Evolutionary conservation across 2,329 filamentous ascomycete genomes (phyloP).

Genomic region (Phaeosphaeria sp.): DNA sequence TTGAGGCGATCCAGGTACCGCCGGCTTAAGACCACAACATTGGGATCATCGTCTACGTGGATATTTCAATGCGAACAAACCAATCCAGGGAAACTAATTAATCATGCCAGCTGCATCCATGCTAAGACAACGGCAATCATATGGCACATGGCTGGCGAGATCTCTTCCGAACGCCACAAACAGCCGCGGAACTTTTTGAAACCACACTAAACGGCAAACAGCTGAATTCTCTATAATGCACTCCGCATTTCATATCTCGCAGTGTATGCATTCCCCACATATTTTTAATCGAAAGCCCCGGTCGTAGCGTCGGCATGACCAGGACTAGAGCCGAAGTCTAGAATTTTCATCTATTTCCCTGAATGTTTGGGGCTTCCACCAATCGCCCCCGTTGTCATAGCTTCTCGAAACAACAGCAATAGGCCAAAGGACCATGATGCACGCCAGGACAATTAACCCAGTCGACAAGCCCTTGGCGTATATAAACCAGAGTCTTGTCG

Average conservation of each 20-base stretch:
- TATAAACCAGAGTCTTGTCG: conserved; percentile 21
- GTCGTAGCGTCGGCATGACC: neutral
- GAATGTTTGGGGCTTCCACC: neutral
- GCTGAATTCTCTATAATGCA: neutral
- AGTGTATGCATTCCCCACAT: neutral
- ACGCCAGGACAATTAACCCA: conserved; percentile 1
- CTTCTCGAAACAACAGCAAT: conserved; percentile 1
- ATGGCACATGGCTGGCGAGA: neutral
- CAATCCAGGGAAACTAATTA: neutral
- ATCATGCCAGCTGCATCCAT: neutral
- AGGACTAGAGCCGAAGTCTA: neutral
- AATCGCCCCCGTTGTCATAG: neutral
- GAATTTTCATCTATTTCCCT: neutral
- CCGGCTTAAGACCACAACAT: neutral
- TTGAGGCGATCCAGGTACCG: neutral
- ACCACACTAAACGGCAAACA: neutral
- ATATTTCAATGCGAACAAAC: neutral
- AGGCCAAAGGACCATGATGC: neutral
- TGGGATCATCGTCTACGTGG: neutral
- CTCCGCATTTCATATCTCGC: conserved; percentile 3
- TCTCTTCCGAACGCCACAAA: neutral
- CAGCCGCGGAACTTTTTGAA: conserved; percentile 1
- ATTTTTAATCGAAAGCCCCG: neutral
- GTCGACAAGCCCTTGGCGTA: conserved; percentile 19
- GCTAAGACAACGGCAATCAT: neutral